Evolutionary conservation across 345 rosid species (phyloP).

Genomic region (Pistacia atlantica): DNA sequence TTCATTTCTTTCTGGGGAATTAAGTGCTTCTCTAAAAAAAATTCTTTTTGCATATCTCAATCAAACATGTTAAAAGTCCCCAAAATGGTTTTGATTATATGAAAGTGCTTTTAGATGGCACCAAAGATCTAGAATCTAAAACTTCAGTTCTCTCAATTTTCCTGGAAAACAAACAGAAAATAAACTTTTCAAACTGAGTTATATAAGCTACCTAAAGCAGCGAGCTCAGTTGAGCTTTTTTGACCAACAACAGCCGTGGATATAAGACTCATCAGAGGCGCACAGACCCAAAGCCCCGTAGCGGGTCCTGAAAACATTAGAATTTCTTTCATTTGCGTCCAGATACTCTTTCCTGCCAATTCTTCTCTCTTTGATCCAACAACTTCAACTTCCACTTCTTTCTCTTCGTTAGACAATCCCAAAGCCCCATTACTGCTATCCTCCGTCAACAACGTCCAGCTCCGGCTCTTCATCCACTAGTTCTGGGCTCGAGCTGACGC

Average conservation of each 20-base stretch:
- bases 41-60: no score
- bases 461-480: background rate
- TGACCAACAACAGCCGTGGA: slow-evolving; percentile 53
- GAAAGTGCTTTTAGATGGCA: no score
- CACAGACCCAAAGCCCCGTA: slow-evolving; percentile 57
- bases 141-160: background rate
- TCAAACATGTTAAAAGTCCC: no score
- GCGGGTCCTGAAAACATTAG: slow-evolving; percentile 57
- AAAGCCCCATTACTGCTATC: background rate
- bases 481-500: slow-evolving; percentile 19
- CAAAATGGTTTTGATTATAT: no score
- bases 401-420: background rate
- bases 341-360: slow-evolving; percentile 40
- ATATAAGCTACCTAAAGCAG: slow-evolving; percentile 47
- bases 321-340: slow-evolving; percentile 56
- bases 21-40: no score
- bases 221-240: slow-evolving; percentile 59
- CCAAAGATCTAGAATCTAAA: background rate
- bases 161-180: background rate
- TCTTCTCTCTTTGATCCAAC: slow-evolving; percentile 20
- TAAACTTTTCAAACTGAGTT: background rate
- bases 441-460: background rate
- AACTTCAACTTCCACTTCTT: slow-evolving; percentile 8
- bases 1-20: no score
- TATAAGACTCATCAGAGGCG: slow-evolving; percentile 57